phyloP scores from a whole-genome alignment of 2,329 filamentous ascomycete genomes.

The Lasiodiplodia gonubiensis region DNA sequence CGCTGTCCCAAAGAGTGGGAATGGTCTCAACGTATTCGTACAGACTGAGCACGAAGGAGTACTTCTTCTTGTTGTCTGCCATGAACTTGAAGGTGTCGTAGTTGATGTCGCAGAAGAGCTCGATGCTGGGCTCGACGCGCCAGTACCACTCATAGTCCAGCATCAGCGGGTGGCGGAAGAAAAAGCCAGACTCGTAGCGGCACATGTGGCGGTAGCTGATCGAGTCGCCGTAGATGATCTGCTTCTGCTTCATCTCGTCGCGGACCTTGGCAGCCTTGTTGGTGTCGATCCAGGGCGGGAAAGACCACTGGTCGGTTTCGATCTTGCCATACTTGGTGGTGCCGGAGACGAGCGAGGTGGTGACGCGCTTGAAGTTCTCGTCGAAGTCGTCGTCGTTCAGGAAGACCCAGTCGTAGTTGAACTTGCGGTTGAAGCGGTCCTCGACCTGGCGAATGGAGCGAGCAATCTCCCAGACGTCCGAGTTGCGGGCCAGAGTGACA shows the following conservation, averaged over 20 bases:
- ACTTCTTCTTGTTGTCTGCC: constrained; percentile 96
- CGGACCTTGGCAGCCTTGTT: constrained; percentile 89
- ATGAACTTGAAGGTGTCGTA: constrained; percentile 98
- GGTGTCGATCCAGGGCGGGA: constrained; percentile 93
- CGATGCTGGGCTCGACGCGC: constrained; percentile 96
- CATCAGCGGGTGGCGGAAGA: constrained; percentile 95
- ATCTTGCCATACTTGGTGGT: constrained; percentile 91
- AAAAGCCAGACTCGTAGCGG: constrained; percentile 98
- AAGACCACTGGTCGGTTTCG: constrained; percentile 93
- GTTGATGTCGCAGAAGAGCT: constrained; percentile 93
- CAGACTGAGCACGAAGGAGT: constrained; percentile 92
- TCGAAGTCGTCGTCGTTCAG: constrained; percentile 96
- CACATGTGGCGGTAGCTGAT: constrained; percentile 99
- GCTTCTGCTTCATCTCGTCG: constrained; percentile 89
- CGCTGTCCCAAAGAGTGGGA: constrained; percentile 91
- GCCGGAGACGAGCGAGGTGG: constrained; percentile 85
- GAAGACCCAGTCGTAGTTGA: constrained; percentile 99
- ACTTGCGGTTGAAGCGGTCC: constrained; percentile 96
- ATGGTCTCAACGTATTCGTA: constrained; percentile 98
- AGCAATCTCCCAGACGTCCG: constrained; percentile 94
- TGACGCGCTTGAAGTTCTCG: constrained; percentile 90
- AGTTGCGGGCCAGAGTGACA: constrained; percentile 91
- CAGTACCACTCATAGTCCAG: constrained; percentile 99
- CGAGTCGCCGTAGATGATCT: constrained; percentile 98
- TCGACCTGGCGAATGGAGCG: constrained; percentile 95